phyloP scores from a whole-genome alignment of 164 flowering plant genomes.

The Chloranthus sessilifolius region DNA sequence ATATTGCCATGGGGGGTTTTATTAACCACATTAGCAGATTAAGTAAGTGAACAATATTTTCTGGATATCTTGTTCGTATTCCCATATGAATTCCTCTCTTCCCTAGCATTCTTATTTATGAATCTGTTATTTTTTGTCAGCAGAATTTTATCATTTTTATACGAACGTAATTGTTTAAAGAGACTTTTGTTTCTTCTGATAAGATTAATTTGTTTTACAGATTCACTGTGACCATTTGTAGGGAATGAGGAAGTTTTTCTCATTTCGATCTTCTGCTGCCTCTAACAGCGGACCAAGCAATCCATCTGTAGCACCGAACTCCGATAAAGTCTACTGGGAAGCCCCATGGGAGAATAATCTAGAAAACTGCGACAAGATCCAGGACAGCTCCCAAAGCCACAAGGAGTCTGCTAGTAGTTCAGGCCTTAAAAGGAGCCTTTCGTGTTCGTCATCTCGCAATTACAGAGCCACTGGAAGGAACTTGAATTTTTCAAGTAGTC shows the following conservation, averaged over 20 bases:
- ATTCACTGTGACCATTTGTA: too few relatives aligned
- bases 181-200: too few relatives aligned
- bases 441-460: slow-evolving; percentile 58
- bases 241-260: slow-evolving; percentile 88
- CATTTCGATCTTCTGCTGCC: slow-evolving; percentile 57
- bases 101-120: too few relatives aligned
- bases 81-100: too few relatives aligned
- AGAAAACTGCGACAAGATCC: slow-evolving; percentile 5
- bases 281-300: slow-evolving; percentile 34
- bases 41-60: too few relatives aligned
- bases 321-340: slow-evolving; percentile 46
- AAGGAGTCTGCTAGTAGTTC: slow-evolving; percentile 22
- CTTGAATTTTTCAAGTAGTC: slow-evolving; percentile 20
- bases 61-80: too few relatives aligned
- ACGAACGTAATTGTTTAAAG: too few relatives aligned
- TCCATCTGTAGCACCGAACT: slow-evolving; percentile 33
- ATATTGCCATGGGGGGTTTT: too few relatives aligned
- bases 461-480: slow-evolving; percentile 24
- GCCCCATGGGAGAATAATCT: slow-evolving; percentile 21
- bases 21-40: too few relatives aligned
- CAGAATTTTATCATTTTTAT: too few relatives aligned
- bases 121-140: too few relatives aligned
- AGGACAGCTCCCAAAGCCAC: slow-evolving; percentile 19
- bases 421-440: slow-evolving; percentile 67
- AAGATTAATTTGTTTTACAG: too few relatives aligned